Evolutionary conservation across 331 rosid species (phyloP).

Genomic region (Erythrophleum ivorense): DNA sequence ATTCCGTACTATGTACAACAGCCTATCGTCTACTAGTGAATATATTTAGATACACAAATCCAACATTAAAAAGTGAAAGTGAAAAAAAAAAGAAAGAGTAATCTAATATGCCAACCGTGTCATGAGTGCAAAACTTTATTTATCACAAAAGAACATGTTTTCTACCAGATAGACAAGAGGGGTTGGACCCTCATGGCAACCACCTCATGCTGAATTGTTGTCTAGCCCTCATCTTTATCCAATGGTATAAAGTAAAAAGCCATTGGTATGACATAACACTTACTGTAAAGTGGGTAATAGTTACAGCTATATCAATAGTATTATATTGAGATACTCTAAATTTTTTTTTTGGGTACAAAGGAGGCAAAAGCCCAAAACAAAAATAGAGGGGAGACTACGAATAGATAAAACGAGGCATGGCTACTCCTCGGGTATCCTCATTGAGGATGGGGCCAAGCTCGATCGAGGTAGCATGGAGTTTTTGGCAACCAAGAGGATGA

Average conservation of each 20-base stretch:
- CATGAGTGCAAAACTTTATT: slow-evolving; percentile 29
- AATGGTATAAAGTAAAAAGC: slow-evolving; percentile 22
- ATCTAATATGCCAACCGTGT: slow-evolving; percentile 45
- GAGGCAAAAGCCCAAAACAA: no score
- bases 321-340: background rate
- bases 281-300: slow-evolving; percentile 29
- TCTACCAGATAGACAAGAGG: slow-evolving; percentile 37
- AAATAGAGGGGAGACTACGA: no score
- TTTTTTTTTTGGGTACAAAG: no score
- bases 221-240: slow-evolving; percentile 40
- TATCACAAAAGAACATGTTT: slow-evolving; percentile 27
- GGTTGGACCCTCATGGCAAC: slow-evolving; percentile 29
- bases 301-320: slow-evolving; percentile 30
- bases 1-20: slow-evolving; percentile 33
- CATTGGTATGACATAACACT: slow-evolving; percentile 32
- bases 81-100: slow-evolving; percentile 37
- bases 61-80: slow-evolving; percentile 42
- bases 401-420: no score
- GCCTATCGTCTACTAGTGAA: slow-evolving; percentile 39
- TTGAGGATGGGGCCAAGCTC: no score
- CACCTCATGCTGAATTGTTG: slow-evolving; percentile 31
- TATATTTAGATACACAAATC: slow-evolving; percentile 37
- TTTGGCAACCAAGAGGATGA: no score
- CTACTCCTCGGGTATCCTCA: no score
- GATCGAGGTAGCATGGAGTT: no score